Conservation (phyloP, 371 early-diverging fungal genomes). For the Apophysomyces trapeziformis region DNA sequence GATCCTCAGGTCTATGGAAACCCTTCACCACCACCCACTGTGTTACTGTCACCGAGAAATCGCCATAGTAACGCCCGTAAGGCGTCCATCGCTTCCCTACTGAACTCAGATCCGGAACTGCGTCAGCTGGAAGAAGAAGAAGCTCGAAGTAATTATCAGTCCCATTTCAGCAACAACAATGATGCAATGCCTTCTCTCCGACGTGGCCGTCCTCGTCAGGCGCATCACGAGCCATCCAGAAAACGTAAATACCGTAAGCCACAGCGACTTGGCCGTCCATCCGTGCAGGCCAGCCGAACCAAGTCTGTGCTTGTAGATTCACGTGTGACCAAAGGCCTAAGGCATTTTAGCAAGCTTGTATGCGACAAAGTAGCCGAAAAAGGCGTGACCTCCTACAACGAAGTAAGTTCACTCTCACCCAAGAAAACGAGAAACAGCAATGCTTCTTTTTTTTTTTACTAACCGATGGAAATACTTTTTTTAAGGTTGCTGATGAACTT, state of each 20-base stretch:
- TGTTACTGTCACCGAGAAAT: slow-evolving; percentile 5
- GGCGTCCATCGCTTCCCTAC: slow-evolving; percentile 48
- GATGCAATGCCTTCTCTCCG: slow-evolving; percentile 14
- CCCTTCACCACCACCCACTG: slow-evolving; percentile 14
- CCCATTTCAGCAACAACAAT: slow-evolving; percentile 19
- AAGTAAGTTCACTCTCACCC: slow-evolving; percentile 30
- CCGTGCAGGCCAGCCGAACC: slow-evolving; percentile 14
- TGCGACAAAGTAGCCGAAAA: slow-evolving; percentile 67
- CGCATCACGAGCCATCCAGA: neutral
- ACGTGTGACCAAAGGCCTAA: slow-evolving; percentile 51
- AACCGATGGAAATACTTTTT: slow-evolving; percentile 14
- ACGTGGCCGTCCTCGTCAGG: slow-evolving; percentile 30
- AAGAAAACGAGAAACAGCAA: neutral
- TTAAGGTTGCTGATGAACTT: slow-evolving; percentile 27
- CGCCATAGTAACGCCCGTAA: slow-evolving; percentile 29
- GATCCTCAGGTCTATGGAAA: slow-evolving; percentile 5
- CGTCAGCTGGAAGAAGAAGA: slow-evolving; percentile 26
- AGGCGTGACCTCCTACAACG: slow-evolving; percentile 67
- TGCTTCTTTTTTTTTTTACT: slow-evolving; percentile 13
- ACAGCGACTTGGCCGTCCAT: slow-evolving; percentile 8
- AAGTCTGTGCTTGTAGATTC: slow-evolving; percentile 17
- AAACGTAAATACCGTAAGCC: slow-evolving; percentile 12
- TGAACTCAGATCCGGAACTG: slow-evolving; percentile 37
- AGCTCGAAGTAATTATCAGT: slow-evolving; percentile 16
- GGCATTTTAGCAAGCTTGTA: slow-evolving; percentile 68